A percentile compares a stretch with the other conserved stretches of the same genome.
phyloP scores from a whole-genome alignment of 2,329 filamentous ascomycete species.

The Trichoderma citrinoviride region DNA sequence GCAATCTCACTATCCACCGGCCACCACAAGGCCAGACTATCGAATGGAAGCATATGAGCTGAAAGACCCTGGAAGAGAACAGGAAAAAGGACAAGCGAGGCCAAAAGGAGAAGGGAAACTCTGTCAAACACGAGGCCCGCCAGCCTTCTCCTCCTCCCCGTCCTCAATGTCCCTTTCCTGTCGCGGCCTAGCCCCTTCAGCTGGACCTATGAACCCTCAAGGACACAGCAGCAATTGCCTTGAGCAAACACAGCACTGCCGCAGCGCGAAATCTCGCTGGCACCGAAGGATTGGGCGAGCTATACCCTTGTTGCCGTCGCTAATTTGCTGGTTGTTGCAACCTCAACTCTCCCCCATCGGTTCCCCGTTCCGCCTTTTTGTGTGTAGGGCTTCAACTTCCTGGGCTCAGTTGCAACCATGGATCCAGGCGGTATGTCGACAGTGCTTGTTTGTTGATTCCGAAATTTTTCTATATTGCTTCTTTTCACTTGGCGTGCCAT shows the following conservation, averaged over 20 bases:
- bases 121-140: background rate
- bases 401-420: background rate
- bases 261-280: background rate
- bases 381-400: no score
- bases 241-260: background rate
- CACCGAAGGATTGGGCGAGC: background rate
- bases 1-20: background rate
- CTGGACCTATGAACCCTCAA: no score
- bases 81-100: background rate
- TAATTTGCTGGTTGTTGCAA: background rate
- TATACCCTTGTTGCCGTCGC: background rate
- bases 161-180: background rate
- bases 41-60: background rate
- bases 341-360: background rate
- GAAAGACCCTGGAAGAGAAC: background rate
- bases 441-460: no score
- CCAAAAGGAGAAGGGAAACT: background rate
- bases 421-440: constrained; percentile 5
- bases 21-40: background rate
- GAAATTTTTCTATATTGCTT: background rate
- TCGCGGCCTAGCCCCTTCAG: background rate
- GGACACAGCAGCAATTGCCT: no score
- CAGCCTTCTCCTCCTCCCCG: background rate
- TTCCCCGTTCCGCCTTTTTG: background rate
- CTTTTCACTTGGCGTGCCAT: background rate